Conservation (phyloP, 371 early-diverging fungal genomes). For the Lichtheimia hyalospora region DNA sequence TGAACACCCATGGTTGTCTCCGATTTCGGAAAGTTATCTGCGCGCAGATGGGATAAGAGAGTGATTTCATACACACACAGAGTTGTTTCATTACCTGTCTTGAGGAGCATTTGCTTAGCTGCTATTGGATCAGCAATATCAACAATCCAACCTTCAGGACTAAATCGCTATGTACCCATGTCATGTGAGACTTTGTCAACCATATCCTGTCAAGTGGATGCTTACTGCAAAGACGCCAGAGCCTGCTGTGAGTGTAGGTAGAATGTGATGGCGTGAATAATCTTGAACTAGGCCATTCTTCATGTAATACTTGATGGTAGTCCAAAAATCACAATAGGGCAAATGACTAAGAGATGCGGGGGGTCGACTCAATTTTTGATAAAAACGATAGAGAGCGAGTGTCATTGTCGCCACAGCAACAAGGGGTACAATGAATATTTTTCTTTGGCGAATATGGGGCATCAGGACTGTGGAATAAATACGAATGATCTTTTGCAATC, state of each 20-base stretch:
- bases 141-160: constrained; percentile 11
- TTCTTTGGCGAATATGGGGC: constrained; percentile 3
- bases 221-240: constrained; percentile 13
- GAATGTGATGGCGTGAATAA: constrained; percentile 7
- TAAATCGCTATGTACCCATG: constrained; percentile 4
- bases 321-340: constrained; percentile 7
- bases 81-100: constrained; percentile 11
- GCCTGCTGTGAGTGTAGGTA: constrained; percentile 1
- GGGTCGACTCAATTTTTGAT: not conserved
- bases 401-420: not conserved
- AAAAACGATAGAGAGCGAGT: not conserved
- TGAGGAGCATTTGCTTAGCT: constrained; percentile 19
- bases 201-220: too few relatives aligned
- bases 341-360: constrained; percentile 12
- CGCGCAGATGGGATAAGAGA: too few relatives aligned
- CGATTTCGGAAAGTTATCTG: constrained; percentile 30
- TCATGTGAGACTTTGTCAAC: not conserved
- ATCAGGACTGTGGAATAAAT: not conserved
- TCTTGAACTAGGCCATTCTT: constrained; percentile 6
- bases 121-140: constrained; percentile 23
- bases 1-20: constrained; percentile 3
- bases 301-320: constrained; percentile 5
- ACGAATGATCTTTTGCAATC: not conserved
- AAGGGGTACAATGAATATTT: not conserved
- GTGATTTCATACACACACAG: too few relatives aligned